phyloP scores from a whole-genome alignment of 345 rosid genomes.

The Diplotaxis tenuifolia region DNA sequence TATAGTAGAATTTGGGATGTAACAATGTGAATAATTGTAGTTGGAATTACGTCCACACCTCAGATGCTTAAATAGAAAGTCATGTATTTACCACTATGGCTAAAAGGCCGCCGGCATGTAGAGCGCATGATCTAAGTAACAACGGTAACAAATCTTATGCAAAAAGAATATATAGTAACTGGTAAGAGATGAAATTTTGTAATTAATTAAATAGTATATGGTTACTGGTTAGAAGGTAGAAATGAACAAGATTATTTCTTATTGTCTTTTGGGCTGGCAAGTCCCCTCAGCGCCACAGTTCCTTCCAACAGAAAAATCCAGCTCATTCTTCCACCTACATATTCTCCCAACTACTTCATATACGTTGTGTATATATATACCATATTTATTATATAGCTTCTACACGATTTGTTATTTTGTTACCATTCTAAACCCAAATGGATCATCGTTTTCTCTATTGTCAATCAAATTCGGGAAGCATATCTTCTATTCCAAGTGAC shows the following conservation, averaged over 20 bases:
- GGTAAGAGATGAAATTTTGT: neutral
- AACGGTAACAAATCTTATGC: conserved; percentile 12
- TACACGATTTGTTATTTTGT: neutral
- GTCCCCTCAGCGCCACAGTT: conserved; percentile 25
- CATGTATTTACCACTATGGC: conserved; percentile 25
- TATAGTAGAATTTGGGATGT: neutral
- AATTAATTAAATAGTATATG: conserved; percentile 10
- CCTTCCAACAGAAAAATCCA: conserved; percentile 6
- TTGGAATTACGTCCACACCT: conserved; percentile 15
- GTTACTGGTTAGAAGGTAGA: conserved; percentile 30
- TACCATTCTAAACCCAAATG: neutral
- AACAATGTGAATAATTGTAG: conserved; percentile 6
- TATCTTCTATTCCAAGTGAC: neutral
- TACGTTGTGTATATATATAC: neutral
- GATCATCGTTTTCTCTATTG: neutral
- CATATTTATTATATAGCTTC: neutral
- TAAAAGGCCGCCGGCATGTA: conserved; percentile 20
- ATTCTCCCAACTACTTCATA: conserved; percentile 6
- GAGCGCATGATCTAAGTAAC: conserved; percentile 23
- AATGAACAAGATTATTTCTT: neutral
- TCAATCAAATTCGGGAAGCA: neutral
- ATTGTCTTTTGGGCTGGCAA: conserved; percentile 28
- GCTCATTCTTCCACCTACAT: conserved; percentile 23
- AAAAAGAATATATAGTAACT: neutral
- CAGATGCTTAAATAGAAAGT: conserved; percentile 13